Base-by-base conservation (phyloP, 768 basidiomycete species). In the Phylloporus scabripes region DNA sequence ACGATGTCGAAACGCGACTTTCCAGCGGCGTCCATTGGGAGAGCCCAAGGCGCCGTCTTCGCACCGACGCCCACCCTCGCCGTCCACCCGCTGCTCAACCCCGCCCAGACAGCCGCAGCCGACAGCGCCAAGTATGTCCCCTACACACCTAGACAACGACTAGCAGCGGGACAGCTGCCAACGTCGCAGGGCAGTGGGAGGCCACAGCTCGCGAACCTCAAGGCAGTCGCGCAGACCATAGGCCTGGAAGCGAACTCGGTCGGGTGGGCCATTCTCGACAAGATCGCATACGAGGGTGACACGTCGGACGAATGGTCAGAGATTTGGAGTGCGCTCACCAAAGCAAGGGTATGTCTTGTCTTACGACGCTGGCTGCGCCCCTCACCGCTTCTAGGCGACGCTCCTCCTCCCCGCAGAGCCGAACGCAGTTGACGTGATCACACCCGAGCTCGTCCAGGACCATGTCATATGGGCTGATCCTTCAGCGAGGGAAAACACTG, bases 251-350 rank as follows among this genome's bases (percentile, higher is more conserved):
- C 72, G 1, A 74, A 72, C 20, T 82, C 80, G 29, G 61, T 85
- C 4, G 91, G 91, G 0, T 87, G 85, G 84, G 80, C 78, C 6
- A 84, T 93, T 4, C 68, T 92, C 40, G 88, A 92, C 66, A 81
- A 78, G 57, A 69, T 92, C 29, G 75, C 81, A 1, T 64, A 72
- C 21, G 76, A 76, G 51, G 71, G 69, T 1, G 78, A 78, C 18
- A 73, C 75, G 10, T 70, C 67, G 6, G 60, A 69, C 7, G 86
- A 87, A 37, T 89, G 88, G 87, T 66, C 72, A 28, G 83, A 84
- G 4, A 73, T 91, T 12, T 87, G 83, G 83, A 72, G 61, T 45
- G 73, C 78, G 1, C 59, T 92, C 42, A 77, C 78, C 2, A 72
- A 71, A 20, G 82, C 83, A 15, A 88, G 85, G 80, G 90, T 85